Evolutionary conservation across 352 stramenopile species (phyloP).

Genomic region (Phytophthora sp.): DNA sequence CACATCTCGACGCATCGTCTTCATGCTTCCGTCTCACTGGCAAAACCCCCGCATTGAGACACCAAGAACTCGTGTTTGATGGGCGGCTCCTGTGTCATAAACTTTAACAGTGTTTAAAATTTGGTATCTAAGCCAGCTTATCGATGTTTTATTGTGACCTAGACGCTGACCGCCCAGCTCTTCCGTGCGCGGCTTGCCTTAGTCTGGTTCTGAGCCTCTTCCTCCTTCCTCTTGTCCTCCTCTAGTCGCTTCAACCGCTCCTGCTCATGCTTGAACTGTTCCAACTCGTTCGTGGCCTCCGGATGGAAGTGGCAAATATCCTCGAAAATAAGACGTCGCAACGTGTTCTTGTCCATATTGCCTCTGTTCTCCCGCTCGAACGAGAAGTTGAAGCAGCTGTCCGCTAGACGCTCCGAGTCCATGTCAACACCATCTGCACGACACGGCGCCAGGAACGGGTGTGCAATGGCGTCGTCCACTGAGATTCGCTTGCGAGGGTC

Average conservation of each 20-base stretch:
- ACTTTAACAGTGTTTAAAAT: too few species aligned
- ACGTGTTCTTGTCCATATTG: constrained; percentile 77
- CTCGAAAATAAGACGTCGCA: constrained; percentile 84
- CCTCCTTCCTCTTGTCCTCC: constrained; percentile 36
- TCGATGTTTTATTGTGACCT: constrained; percentile 18
- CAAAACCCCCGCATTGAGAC: too few species aligned
- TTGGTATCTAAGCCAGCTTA: too few species aligned
- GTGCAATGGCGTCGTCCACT: constrained; percentile 75
- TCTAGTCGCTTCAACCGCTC: constrained; percentile 44
- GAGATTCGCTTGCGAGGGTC: constrained; percentile 83
- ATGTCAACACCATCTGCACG: constrained; percentile 56
- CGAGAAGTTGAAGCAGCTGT: constrained; percentile 77
- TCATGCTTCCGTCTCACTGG: too few species aligned
- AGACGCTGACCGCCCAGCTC: constrained; percentile 38
- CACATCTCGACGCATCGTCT: not conserved
- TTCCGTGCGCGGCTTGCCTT: constrained; percentile 15
- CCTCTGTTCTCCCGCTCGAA: constrained; percentile 75
- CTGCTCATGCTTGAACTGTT: constrained; percentile 57
- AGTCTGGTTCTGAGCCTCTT: constrained; percentile 20
- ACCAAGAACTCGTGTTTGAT: constrained; percentile 21
- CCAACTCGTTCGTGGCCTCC: constrained; percentile 65
- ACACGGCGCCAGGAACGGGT: constrained; percentile 80
- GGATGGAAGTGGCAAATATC: constrained; percentile 88
- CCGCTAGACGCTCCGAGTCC: constrained; percentile 42
- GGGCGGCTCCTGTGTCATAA: too few species aligned